These are phyloP conservation scores for Pleurotus platypus DNA, from an alignment of 768 basidiomycete genomes.

Conservation along the genomic window DNA sequence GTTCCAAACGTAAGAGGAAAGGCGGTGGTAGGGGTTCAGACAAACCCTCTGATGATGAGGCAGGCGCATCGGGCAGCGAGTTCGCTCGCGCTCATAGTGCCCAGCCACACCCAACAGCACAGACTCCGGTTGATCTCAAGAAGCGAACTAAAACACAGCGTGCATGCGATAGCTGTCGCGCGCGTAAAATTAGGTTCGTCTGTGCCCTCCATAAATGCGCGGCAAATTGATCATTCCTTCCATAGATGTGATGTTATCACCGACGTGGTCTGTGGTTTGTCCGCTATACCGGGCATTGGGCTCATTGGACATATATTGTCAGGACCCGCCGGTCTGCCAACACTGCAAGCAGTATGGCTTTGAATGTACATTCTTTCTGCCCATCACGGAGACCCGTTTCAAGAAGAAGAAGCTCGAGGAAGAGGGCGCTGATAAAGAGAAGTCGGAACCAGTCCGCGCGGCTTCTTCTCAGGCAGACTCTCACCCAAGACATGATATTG, in stretches of 20 bases:
- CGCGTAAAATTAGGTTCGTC: constrained; percentile 67
- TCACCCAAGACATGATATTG: constrained; percentile 49
- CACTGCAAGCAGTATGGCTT: constrained; percentile 94
- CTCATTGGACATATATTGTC: background rate
- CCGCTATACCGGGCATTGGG: background rate
- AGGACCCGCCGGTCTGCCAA: constrained; percentile 79
- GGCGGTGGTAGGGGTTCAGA: constrained; percentile 36
- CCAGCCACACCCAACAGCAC: constrained; percentile 19
- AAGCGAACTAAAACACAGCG: constrained; percentile 91
- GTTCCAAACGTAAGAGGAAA: constrained; percentile 66
- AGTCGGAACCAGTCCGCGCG: constrained; percentile 27
- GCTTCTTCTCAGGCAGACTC: constrained; percentile 44
- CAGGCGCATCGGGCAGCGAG: constrained; percentile 46
- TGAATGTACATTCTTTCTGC: constrained; percentile 96
- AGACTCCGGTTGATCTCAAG: constrained; percentile 54
- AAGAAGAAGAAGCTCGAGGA: constrained; percentile 92
- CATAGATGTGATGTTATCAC: constrained; percentile 79
- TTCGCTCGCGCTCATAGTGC: constrained; percentile 28
- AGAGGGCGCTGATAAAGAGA: constrained; percentile 43
- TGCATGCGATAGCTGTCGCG: constrained; percentile 89
- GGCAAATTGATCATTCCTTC: background rate
- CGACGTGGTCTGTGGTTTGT: constrained; percentile 39
- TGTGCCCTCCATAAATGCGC: background rate
- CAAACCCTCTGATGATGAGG: constrained; percentile 61
- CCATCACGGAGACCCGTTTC: constrained; percentile 98